phyloP scores from a whole-genome alignment of 1,284 basidiomycete species.

The Sutorius eximius region DNA sequence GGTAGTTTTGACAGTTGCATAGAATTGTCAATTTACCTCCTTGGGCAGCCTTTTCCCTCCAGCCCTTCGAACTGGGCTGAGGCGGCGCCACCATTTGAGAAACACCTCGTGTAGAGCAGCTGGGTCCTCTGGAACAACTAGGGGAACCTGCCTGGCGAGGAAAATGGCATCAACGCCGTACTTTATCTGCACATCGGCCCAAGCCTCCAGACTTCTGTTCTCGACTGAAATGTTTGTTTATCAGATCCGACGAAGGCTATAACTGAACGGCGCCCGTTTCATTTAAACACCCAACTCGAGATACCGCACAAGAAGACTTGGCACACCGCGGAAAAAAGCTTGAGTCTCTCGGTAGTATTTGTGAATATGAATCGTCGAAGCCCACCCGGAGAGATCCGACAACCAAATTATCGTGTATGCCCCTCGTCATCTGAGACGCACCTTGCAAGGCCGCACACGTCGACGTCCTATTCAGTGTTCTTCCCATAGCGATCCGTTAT shows the following conservation, averaged over 20 bases:
- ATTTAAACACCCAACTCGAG: not conserved
- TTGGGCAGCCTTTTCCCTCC: not conserved
- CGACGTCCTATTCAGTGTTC: too few relatives aligned
- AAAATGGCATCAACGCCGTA: not conserved
- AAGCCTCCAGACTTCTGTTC: not conserved
- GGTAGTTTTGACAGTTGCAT: not conserved
- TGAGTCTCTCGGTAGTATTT: not conserved
- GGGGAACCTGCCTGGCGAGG: not conserved
- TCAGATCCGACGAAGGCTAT: not conserved
- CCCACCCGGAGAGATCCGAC: not conserved
- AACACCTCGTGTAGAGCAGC: not conserved
- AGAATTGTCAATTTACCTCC: not conserved
- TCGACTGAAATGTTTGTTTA: not conserved
- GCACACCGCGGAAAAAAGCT: not conserved
- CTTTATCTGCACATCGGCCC: not conserved
- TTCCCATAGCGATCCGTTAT: not conserved
- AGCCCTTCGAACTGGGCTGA: not conserved
- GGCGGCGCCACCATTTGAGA: not conserved
- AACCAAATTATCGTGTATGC: not conserved
- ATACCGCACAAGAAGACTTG: not conserved
- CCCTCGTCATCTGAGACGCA: not conserved
- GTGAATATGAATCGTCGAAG: not conserved
- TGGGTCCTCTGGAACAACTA: not conserved
- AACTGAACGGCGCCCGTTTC: not conserved
- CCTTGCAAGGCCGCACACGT: not conserved